These are phyloP conservation scores for Fraxinus angustifolia DNA, from an alignment of 305 asterid species.

Conservation along the genomic window DNA sequence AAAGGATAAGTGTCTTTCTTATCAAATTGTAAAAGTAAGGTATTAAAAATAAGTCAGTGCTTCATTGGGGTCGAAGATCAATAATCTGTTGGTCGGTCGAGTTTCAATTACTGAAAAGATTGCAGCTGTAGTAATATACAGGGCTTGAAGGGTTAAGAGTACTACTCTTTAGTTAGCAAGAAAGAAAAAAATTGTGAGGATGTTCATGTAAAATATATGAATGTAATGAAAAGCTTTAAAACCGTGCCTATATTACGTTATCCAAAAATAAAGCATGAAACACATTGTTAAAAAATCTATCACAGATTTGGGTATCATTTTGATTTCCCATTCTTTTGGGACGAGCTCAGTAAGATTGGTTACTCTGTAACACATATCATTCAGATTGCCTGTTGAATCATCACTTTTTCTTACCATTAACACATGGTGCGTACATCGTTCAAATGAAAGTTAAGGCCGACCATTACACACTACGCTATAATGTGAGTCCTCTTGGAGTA, in stretches of 20 bases:
- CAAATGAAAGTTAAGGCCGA: not conserved
- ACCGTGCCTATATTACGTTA: not conserved
- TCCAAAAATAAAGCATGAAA: not conserved
- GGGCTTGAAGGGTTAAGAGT: not conserved
- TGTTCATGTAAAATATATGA: not conserved
- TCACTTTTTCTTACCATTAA: not conserved
- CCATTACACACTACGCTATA: not conserved
- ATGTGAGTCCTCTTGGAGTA: not conserved
- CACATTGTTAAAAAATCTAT: not conserved
- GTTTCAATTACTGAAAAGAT: not conserved
- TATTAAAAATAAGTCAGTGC: slow-evolving; percentile 6
- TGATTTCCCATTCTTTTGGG: not conserved
- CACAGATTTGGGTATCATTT: not conserved
- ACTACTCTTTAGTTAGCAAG: not conserved
- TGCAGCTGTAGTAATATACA: not conserved
- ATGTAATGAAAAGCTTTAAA: not conserved
- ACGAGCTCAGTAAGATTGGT: not conserved
- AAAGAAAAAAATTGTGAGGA: not conserved
- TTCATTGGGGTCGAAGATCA: slow-evolving; percentile 17
- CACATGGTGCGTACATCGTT: not conserved
- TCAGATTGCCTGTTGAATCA: not conserved
- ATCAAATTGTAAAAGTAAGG: slow-evolving; percentile 16
- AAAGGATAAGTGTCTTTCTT: not conserved
- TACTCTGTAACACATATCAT: not conserved
- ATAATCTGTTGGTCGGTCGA: slow-evolving; percentile 22